Percentiles rank a stretch among this genome's conserved stretches.
These are phyloP conservation scores for Rhodocollybia butyracea DNA, from an alignment of 768 basidiomycete species.

Conservation along the genomic window DNA sequence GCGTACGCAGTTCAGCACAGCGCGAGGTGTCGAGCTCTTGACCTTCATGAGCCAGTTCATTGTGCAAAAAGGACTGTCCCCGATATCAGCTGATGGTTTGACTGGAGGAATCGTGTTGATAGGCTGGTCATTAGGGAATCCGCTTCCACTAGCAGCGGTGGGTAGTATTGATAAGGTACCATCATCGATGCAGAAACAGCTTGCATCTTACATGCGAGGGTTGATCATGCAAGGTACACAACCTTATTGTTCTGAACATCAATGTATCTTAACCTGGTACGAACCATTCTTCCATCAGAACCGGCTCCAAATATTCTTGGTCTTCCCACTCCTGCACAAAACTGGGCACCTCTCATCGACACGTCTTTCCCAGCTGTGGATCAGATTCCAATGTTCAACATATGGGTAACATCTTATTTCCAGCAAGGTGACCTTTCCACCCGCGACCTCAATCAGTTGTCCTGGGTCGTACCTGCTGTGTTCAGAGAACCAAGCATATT, in stretches of 20 bases:
- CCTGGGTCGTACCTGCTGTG: neutral
- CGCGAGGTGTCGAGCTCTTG: constrained; percentile 26
- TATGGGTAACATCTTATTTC: constrained; percentile 20
- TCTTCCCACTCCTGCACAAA: constrained; percentile 16
- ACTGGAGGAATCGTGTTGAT: constrained; percentile 25
- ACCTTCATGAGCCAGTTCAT: constrained; percentile 25
- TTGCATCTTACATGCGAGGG: neutral
- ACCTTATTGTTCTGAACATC: too few relatives aligned
- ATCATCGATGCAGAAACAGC: neutral
- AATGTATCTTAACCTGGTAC: neutral
- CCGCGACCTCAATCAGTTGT: neutral
- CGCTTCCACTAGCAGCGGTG: neutral
- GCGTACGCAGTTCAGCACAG: constrained; percentile 14
- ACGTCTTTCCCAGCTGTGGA: constrained; percentile 16
- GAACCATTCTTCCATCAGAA: constrained; percentile 12
- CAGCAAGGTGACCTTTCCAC: constrained; percentile 15
- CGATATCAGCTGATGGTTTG: constrained; percentile 13
- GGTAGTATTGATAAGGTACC: neutral
- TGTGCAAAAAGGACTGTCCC: constrained; percentile 8
- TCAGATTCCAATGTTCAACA: constrained; percentile 14
- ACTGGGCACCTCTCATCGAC: constrained; percentile 22
- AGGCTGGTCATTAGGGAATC: neutral
- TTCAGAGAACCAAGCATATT: constrained; percentile 8
- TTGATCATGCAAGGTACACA: neutral
- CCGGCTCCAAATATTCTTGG: constrained; percentile 13